Evolutionary conservation across 208 protist species (phyloP).

Genomic region (Acanthamoeba lenticulata): DNA sequence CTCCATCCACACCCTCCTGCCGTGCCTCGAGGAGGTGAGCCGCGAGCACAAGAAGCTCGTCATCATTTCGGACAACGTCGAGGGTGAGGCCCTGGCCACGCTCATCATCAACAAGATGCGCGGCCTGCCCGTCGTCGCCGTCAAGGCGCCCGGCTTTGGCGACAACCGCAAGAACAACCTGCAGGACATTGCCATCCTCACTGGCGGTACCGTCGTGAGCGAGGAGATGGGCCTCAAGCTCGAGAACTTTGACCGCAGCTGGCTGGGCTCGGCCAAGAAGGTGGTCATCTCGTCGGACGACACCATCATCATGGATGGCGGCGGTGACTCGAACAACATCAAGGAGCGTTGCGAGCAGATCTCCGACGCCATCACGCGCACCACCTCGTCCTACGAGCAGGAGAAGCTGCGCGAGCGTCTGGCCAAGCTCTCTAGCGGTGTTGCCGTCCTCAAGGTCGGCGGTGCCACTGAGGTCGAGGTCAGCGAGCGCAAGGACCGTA

Average conservation of each 20-base stretch:
- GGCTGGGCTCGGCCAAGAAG: constrained; percentile 86
- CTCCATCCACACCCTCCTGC: constrained; percentile 91
- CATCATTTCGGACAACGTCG: constrained; percentile 99
- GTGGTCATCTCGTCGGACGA: constrained; percentile 96
- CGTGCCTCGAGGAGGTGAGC: constrained; percentile 92
- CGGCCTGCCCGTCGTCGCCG: constrained; percentile 85
- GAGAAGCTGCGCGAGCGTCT: constrained; percentile 98
- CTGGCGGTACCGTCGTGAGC: constrained; percentile 89
- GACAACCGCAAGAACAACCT: constrained; percentile 98
- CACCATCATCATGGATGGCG: constrained; percentile 97
- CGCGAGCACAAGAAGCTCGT: constrained; percentile 93
- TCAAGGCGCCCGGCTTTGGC: constrained; percentile 99
- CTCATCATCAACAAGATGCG: constrained; percentile 96
- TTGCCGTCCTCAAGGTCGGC: constrained; percentile 97
- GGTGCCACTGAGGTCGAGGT: constrained; percentile 99
- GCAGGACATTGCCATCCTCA: constrained; percentile 98
- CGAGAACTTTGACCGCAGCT: constrained; percentile 76
- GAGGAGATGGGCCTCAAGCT: constrained; percentile 84
- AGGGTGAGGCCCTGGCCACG: constrained; percentile 95
- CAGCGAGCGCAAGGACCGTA: constrained; percentile 99
- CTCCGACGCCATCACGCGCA: constrained; percentile 88
- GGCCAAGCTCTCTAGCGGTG: constrained; percentile 97
- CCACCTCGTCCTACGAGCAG: constrained; percentile 95
- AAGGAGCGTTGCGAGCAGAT: constrained; percentile 94
- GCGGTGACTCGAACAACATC: constrained; percentile 92